Conservation (phyloP, 768 basidiomycete species). For the Udeniomyces megalosporus region DNA sequence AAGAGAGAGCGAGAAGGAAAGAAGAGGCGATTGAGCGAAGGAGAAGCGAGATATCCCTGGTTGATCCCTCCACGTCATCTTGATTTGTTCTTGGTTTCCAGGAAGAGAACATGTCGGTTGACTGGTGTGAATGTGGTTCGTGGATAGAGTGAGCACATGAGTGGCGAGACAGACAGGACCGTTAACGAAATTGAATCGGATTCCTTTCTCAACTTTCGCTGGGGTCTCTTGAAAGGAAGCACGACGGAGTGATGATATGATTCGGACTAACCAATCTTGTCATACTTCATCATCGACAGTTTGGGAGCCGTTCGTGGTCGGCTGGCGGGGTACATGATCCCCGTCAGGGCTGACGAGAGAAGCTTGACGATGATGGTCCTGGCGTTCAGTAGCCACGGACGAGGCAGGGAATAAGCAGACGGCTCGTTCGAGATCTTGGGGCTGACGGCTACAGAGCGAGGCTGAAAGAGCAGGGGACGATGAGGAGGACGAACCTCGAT, state of each 20-base stretch:
- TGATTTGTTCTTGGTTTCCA: slow-evolving; percentile 35
- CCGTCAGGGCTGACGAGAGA: slow-evolving; percentile 78
- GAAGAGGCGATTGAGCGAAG: background rate
- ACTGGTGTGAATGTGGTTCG: slow-evolving; percentile 33
- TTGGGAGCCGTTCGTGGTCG: slow-evolving; percentile 55
- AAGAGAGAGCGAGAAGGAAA: slow-evolving; percentile 19
- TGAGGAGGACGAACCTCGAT: no score
- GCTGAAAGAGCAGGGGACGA: no score
- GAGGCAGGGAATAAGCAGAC: background rate
- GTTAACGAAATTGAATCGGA: no score
- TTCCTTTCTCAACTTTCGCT: no score
- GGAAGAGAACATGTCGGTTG: slow-evolving; percentile 54
- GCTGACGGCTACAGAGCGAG: no score
- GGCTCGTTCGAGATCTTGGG: no score
- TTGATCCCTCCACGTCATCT: background rate
- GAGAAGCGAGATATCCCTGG: background rate
- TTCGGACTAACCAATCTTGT: slow-evolving; percentile 52
- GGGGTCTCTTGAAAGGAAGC: no score
- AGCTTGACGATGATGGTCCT: slow-evolving; percentile 75
- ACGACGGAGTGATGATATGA: no score
- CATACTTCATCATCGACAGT: slow-evolving; percentile 77
- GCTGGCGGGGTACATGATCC: slow-evolving; percentile 76
- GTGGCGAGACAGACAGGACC: no score
- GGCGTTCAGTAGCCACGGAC: background rate
- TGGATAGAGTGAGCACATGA: background rate